These are phyloP conservation scores for Exophiala alcalophila DNA, from an alignment of 2,329 filamentous ascomycete species.

Conservation along the genomic window DNA sequence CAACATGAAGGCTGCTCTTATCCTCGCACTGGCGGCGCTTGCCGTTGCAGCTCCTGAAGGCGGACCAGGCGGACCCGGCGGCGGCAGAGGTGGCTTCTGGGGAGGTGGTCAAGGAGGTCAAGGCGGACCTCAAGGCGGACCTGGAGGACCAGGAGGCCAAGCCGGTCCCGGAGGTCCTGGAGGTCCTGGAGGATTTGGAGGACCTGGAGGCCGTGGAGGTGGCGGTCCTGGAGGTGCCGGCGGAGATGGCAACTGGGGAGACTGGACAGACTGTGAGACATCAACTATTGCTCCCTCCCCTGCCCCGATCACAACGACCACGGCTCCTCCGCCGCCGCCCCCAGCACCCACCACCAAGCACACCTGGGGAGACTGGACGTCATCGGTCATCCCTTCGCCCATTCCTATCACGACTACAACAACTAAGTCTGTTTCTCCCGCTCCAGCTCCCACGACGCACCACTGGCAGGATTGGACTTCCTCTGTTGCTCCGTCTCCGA, in stretches of 20 bases:
- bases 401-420: constrained; percentile 4
- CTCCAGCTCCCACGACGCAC: constrained; percentile 5
- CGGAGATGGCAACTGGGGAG: constrained; percentile 13
- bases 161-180: constrained; percentile 11
- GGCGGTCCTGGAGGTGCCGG: constrained; percentile 6
- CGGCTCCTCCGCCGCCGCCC: constrained; percentile 11
- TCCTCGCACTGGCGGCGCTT: constrained; percentile 25
- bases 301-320: constrained; percentile 8
- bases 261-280: constrained; percentile 15
- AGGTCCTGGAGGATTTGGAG: constrained; percentile 20
- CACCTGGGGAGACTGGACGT: constrained; percentile 9
- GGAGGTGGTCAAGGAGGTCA: constrained; percentile 8
- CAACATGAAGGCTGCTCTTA: constrained; percentile 27
- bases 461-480: constrained; percentile 11
- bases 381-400: constrained; percentile 10
- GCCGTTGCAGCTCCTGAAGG: constrained; percentile 25
- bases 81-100: constrained; percentile 12
- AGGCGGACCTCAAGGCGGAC: constrained; percentile 18
- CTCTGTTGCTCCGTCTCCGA: constrained; percentile 5
- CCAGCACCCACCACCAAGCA: constrained; percentile 4
- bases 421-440: too few relatives aligned
- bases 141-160: constrained; percentile 10
- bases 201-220: constrained; percentile 6
- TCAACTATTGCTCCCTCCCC: not conserved
- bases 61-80: constrained; percentile 5